Conservation (phyloP, 1,139 yeast genomes). For the Suhomyces yuchorum region DNA sequence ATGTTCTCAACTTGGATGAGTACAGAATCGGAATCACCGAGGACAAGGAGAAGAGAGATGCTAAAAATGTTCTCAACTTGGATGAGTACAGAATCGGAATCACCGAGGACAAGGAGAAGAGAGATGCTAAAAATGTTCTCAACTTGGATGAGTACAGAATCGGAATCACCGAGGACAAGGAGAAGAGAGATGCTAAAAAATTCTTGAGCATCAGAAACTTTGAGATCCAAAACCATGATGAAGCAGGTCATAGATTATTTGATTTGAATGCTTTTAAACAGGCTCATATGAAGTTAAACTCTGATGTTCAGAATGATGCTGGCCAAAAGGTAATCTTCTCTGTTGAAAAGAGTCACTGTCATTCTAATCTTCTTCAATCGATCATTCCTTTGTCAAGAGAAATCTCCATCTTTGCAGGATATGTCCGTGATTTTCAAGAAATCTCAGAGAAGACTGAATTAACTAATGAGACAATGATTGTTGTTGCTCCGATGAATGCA, state of each 20-base stretch:
- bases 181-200: neutral
- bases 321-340: constrained; percentile 15
- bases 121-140: neutral
- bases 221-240: neutral
- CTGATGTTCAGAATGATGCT: neutral
- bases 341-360: constrained; percentile 14
- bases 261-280: constrained; percentile 7
- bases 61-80: neutral
- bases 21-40: neutral
- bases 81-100: neutral
- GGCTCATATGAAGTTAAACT: neutral
- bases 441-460: constrained; percentile 45
- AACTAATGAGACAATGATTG: constrained; percentile 38
- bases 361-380: constrained; percentile 30
- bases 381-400: constrained; percentile 45
- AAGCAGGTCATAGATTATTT: neutral
- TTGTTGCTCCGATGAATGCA: constrained; percentile 63
- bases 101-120: neutral
- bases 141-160: neutral
- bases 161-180: neutral
- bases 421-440: constrained; percentile 54
- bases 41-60: neutral
- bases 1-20: neutral
- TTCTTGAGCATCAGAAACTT: neutral
- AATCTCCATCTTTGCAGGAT: constrained; percentile 56